phyloP scores from a whole-genome alignment of 2,329 filamentous ascomycete genomes.

The Ceratocystis alfenasii region DNA sequence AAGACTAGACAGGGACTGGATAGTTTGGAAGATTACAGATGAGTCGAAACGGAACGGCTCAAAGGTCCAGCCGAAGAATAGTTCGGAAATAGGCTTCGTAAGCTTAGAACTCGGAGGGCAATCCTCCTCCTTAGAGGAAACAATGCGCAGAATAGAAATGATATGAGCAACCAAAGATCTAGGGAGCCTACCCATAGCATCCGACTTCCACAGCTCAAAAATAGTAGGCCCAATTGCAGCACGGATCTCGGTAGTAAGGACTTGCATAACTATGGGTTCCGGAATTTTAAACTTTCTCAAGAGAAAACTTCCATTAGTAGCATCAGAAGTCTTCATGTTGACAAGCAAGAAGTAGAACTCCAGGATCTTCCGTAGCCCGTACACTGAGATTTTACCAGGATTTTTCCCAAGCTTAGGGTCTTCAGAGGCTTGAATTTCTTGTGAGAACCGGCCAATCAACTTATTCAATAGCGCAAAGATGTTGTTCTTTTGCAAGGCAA shows the following conservation, averaged over 20 bases:
- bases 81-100: not conserved
- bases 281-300: not conserved
- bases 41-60: slow-evolving; percentile 22
- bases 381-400: slow-evolving; percentile 38
- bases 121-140: slow-evolving; percentile 12
- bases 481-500: slow-evolving; percentile 72
- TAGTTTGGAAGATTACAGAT: slow-evolving; percentile 33
- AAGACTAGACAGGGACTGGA: slow-evolving; percentile 32
- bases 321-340: slow-evolving; percentile 15
- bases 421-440: slow-evolving; percentile 33
- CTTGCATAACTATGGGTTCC: slow-evolving; percentile 40
- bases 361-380: slow-evolving; percentile 68
- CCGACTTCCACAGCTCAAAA: slow-evolving; percentile 71
- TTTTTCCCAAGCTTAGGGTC: slow-evolving; percentile 35
- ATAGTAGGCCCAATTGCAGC: slow-evolving; percentile 67
- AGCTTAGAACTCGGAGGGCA: not conserved
- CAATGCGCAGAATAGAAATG: slow-evolving; percentile 16
- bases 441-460: slow-evolving; percentile 57
- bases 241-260: slow-evolving; percentile 78
- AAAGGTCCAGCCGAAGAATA: slow-evolving; percentile 1
- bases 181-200: slow-evolving; percentile 68
- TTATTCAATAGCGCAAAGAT: slow-evolving; percentile 64
- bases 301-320: slow-evolving; percentile 15
- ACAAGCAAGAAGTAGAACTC: slow-evolving; percentile 49
- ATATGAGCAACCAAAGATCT: slow-evolving; percentile 15